These are phyloP conservation scores for Gaertneriomyces semiglobifer DNA, from an alignment of 192 early-diverging fungal genomes.

Conservation along the genomic window DNA sequence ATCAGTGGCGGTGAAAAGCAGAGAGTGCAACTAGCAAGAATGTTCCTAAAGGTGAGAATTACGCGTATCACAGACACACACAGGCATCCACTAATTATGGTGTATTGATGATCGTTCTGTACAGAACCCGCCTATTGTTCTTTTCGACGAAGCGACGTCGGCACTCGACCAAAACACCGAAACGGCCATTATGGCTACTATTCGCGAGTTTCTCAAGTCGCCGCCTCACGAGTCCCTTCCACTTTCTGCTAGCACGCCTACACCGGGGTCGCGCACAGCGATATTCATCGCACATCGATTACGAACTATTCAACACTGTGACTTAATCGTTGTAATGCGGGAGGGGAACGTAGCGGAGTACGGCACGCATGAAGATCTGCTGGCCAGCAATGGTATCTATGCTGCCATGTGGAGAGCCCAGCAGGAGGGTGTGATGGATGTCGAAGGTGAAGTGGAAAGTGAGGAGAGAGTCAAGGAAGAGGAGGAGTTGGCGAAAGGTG, in stretches of 20 bases:
- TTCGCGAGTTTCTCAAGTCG: slow-evolving; percentile 36
- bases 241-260: not conserved
- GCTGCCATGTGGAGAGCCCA: slow-evolving; percentile 86
- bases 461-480: slow-evolving; percentile 22
- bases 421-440: slow-evolving; percentile 16
- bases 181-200: slow-evolving; percentile 45
- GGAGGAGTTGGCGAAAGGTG: slow-evolving; percentile 7
- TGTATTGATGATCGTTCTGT: too few relatives aligned
- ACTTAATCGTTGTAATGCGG: slow-evolving; percentile 87
- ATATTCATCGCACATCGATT: slow-evolving; percentile 94
- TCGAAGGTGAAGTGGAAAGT: not conserved
- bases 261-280: slow-evolving; percentile 59
- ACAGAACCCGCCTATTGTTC: slow-evolving; percentile 71
- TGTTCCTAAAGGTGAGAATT: slow-evolving; percentile 77
- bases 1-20: slow-evolving; percentile 71
- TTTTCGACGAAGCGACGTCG: slow-evolving; percentile 82
- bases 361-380: slow-evolving; percentile 78
- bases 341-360: slow-evolving; percentile 81
- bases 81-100: too few relatives aligned
- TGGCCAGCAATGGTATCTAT: slow-evolving; percentile 72
- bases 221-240: not conserved
- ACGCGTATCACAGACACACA: too few relatives aligned
- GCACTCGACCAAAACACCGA: slow-evolving; percentile 67
- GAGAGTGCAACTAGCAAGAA: slow-evolving; percentile 83
- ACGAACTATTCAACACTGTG: slow-evolving; percentile 84